Evolutionary conservation across 805 yeast species (phyloP), one percentile per base, ranked within the genome.

Genomic region (Candida endomychidarum): DNA sequence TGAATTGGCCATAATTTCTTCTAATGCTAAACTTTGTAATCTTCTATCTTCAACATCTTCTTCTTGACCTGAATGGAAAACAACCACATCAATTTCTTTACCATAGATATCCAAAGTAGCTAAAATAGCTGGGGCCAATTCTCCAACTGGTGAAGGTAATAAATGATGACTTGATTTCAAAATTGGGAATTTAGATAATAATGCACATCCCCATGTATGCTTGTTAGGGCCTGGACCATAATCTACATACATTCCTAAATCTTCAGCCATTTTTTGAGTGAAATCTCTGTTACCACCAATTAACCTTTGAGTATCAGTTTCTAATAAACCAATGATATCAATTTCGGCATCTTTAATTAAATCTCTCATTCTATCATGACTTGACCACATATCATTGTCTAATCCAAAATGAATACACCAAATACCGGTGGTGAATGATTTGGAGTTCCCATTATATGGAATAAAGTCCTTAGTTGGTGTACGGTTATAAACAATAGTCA

Each of bases 371-470:
- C 97, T 77, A 30, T 78, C 81, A 63, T 93, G 97, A 48, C 89
- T 79, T 0, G 95, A 91, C 99, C 99, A 93, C 93, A 93, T 84
- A 58, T 89, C 96, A 61, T 93, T 93, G 60, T 93, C 99, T 37
- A 93, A 74, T 17, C 97, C 99, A 58, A 93, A 93, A 66, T 93
- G 99, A 48, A 93, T 83, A 16, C 98, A 91, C 99, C 99, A 93
- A 46, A 93, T 90, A 59, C 98, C 99, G 2, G 97, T 90, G 1
- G 96, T 89, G 52, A 93, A 77, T 4, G 86, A 60, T 50, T 81
- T 77, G 2, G 86, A 74, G n/a, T 72, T 72, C 15, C 41, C 53
- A 45, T 69, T 60, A 46, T 53, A 64, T 23, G 74, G 74, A 23
- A 81, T 84, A n/a, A 41, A 38, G 5, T 25, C 20, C 4, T 18